These are phyloP conservation scores for Boletellus dicymbophilus DNA, from an alignment of 1,284 basidiomycete genomes.

Conservation along the genomic window DNA sequence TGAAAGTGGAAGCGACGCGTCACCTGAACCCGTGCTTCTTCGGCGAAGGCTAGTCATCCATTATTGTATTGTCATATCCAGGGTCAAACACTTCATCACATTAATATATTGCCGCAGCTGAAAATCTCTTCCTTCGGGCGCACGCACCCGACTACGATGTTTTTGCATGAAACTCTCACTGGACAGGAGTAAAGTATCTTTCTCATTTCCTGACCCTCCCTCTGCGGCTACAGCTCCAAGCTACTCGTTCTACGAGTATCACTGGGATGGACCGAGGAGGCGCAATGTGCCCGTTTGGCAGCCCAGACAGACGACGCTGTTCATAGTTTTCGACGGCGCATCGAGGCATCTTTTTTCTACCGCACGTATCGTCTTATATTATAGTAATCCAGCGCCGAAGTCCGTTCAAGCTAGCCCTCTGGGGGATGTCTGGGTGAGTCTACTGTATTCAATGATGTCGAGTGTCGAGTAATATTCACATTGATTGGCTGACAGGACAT, in stretches of 20 bases:
- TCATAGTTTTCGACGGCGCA: conserved; percentile 22
- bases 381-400: conserved; percentile 1
- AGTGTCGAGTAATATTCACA: not conserved
- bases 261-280: conserved; percentile 29
- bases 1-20: too few species aligned
- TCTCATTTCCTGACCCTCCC: conserved; percentile 6
- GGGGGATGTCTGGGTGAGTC: conserved; percentile 23
- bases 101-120: too few species aligned
- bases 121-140: too few species aligned
- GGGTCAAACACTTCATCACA: too few species aligned
- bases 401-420: conserved; percentile 8
- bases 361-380: conserved; percentile 20
- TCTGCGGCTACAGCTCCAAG: not conserved
- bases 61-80: too few species aligned
- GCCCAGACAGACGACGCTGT: conserved; percentile 26
- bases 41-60: too few species aligned
- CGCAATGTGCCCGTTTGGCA: conserved; percentile 25
- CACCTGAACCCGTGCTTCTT: too few species aligned
- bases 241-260: conserved; percentile 22
- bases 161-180: conserved; percentile 23
- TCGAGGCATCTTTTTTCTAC: conserved; percentile 24
- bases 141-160: too few species aligned
- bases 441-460: too few species aligned
- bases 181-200: conserved; percentile 15
- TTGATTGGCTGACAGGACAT: conserved; percentile 13